Evolutionary conservation across 2,329 filamentous ascomycete genomes (phyloP), one percentile per base, ranked within the genome.

Genomic region (Trichoderma breve): DNA sequence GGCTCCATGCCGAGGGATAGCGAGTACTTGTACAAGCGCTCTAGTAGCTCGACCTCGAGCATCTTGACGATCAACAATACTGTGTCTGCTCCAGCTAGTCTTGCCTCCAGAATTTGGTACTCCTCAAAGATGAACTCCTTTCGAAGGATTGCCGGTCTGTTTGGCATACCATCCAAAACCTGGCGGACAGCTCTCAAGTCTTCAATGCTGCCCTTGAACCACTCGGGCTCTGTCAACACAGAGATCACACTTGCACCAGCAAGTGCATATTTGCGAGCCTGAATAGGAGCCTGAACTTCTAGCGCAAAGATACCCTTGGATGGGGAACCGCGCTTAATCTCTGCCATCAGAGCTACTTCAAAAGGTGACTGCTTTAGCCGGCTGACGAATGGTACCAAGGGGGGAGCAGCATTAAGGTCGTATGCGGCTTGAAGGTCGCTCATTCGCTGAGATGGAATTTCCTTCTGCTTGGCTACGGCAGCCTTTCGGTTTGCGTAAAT

Each of bases 101-200:
- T 89, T 32, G 95, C 96, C 82, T 99, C 96, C 7, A 99, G 86
- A 69, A 99, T 98, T 81, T 99, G 96, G 79, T 99, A 99, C 80
- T 98, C 94, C 60, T 98, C 95, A 78, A 98, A 99, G 53, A 99
- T 90, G 78, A 99, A 99, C 77, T 99, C 96, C 80, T 99, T 99
- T 28, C 97, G 91, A 34, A 99, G 84, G 14, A 99, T 89, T 2
- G 95, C 97, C 3, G 96, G 97, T 67, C 96, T 89, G 80, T 98
- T 97, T 1, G 93, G 91, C 91, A 99, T 94, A 14, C 92, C 92
- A 76, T 94, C 90, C n/a, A 99, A 84, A 63, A 93, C 94, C 81
- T 95, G 93, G 58, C 96, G 90, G 34, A 98, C 96, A 39, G 92
- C 90, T 73, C 93, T 90, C 69, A 99, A 84, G 80, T 99, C 96